phyloP scores from a whole-genome alignment of 805 yeast genomes.

The Ascoidea tarda region DNA sequence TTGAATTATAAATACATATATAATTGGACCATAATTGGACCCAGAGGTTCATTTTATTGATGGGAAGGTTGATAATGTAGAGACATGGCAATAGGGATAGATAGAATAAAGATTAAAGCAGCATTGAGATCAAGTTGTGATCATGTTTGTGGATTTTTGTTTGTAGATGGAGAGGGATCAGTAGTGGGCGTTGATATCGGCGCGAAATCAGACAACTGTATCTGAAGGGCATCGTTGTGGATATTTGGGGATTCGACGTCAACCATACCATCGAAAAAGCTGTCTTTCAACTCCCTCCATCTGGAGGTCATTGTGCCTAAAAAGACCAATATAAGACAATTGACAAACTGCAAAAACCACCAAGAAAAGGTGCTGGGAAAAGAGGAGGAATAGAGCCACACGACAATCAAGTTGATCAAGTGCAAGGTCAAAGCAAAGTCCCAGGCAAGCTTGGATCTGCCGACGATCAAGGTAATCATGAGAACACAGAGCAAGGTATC shows the following conservation, averaged over 20 bases:
- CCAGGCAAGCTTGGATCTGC: constrained; percentile 88
- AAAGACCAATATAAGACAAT: constrained; percentile 55
- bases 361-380: constrained; percentile 66
- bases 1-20: too few species aligned
- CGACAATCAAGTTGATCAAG: constrained; percentile 58
- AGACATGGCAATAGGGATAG: too few species aligned
- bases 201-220: too few species aligned
- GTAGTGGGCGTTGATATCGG: too few species aligned
- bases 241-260: constrained; percentile 37
- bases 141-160: too few species aligned
- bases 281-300: constrained; percentile 82
- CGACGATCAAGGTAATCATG: constrained; percentile 77
- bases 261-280: constrained; percentile 75
- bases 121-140: too few species aligned
- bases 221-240: too few species aligned
- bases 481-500: constrained; percentile 75
- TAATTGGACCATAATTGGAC: too few species aligned
- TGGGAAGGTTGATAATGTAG: too few species aligned
- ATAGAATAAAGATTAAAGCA: too few species aligned
- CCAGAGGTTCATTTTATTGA: too few species aligned
- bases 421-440: constrained; percentile 94
- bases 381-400: constrained; percentile 45
- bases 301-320: constrained; percentile 84
- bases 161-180: too few species aligned
- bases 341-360: constrained; percentile 70